These are phyloP conservation scores for Trifolium pratense DNA, from an alignment of 306 rosid genomes.

Conservation along the genomic window DNA sequence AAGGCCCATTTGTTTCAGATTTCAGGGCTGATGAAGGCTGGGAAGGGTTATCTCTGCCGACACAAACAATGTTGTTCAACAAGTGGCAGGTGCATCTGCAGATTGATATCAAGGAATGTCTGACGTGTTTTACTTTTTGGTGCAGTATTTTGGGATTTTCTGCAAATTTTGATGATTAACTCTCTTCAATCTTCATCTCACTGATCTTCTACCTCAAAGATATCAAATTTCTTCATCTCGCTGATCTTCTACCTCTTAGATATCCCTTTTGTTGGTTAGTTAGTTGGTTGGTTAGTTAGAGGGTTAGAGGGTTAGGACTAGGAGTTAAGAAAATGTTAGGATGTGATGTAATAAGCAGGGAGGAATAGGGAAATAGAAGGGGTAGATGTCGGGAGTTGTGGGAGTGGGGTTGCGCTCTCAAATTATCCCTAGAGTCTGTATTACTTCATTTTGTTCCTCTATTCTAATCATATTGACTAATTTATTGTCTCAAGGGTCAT, in stretches of 20 bases:
- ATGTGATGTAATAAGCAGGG: background rate
- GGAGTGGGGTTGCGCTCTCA: background rate
- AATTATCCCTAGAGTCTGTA: background rate
- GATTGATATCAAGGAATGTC: background rate
- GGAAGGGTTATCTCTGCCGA: background rate
- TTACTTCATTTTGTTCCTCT: background rate
- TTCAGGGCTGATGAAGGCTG: constrained; percentile 1
- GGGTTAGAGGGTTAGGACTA: too few species aligned
- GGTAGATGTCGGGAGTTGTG: background rate
- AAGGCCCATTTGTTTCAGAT: background rate
- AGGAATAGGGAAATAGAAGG: background rate
- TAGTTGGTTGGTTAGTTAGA: background rate
- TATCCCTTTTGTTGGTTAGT: background rate
- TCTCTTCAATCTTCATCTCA: background rate
- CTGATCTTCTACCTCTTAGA: background rate
- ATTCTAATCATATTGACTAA: background rate
- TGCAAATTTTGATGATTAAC: background rate
- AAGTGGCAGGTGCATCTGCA: background rate
- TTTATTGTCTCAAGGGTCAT: background rate
- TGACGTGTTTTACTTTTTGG: background rate
- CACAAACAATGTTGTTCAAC: constrained; percentile 1
- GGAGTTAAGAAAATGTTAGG: background rate
- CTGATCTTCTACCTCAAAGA: too few species aligned
- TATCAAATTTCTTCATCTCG: background rate
- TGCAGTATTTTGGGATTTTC: background rate